Conservation (phyloP, 768 basidiomycete species). For the Mycena metata region DNA sequence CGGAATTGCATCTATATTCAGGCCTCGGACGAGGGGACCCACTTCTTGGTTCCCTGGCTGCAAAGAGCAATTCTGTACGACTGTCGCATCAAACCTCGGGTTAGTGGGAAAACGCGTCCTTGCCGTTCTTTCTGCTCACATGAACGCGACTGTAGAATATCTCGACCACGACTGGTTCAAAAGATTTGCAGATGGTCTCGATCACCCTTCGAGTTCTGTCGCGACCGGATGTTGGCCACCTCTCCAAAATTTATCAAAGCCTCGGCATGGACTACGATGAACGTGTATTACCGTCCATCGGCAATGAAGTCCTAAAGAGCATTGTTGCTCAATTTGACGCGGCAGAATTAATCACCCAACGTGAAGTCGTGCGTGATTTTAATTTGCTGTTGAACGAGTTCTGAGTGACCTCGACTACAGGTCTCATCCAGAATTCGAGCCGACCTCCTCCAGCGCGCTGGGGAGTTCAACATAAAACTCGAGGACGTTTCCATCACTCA, state of each 20-base stretch:
- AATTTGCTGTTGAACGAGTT: conserved; percentile 3
- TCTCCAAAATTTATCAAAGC: conserved; percentile 94
- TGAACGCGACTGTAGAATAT: conserved; percentile 77
- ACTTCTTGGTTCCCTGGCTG: conserved; percentile 95
- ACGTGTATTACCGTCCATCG: conserved; percentile 96
- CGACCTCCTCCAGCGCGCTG: conserved; percentile 92
- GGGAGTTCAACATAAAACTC: conserved; percentile 94
- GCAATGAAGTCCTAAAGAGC: conserved; percentile 97
- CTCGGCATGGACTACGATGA: conserved; percentile 98
- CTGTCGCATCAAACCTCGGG: conserved; percentile 96
- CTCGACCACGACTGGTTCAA: conserved; percentile 98
- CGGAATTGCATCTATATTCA: conserved; percentile 46
- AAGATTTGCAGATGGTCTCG: conserved; percentile 98
- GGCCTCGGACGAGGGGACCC: conserved; percentile 95
- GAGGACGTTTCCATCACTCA: conserved; percentile 99
- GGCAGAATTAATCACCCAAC: conserved; percentile 95
- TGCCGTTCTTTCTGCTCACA: not conserved
- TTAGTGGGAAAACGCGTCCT: conserved; percentile 52
- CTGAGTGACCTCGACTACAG: conserved; percentile 51
- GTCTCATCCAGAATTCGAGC: conserved; percentile 93
- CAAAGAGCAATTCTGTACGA: conserved; percentile 98
- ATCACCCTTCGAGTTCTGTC: conserved; percentile 97
- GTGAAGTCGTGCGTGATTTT: conserved; percentile 84
- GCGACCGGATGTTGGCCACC: conserved; percentile 88
- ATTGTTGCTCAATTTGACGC: conserved; percentile 99